Conservation (phyloP, 441 rosid genomes). For the Capsella rubella region DNA sequence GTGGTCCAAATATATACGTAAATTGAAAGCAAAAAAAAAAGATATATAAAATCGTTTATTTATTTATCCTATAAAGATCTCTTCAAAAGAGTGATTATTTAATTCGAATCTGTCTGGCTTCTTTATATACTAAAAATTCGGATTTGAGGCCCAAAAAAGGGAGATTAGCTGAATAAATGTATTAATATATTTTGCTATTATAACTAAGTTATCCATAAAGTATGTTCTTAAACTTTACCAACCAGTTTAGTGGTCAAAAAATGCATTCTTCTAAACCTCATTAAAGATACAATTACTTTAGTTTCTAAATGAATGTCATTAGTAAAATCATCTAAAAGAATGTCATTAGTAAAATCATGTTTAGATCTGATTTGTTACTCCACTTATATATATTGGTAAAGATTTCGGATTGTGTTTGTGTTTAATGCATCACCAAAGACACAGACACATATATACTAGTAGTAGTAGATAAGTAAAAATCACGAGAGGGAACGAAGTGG, state of each 20-base stretch:
- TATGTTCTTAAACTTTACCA: slow-evolving; percentile 7
- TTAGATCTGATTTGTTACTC: background rate
- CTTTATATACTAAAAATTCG: slow-evolving; percentile 31
- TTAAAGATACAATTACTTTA: background rate
- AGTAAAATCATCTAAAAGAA: background rate
- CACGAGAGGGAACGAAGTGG: slow-evolving; percentile 32
- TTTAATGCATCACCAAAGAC: background rate
- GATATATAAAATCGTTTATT: background rate
- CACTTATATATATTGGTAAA: background rate
- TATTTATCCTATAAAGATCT: slow-evolving; percentile 37
- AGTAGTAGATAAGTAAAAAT: slow-evolving; percentile 28
- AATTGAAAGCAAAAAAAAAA: slow-evolving; percentile 25
- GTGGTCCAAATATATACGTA: slow-evolving; percentile 37
- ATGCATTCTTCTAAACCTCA: background rate
- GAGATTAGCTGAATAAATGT: slow-evolving; percentile 8
- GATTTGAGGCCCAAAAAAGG: slow-evolving; percentile 21
- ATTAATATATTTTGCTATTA: slow-evolving; percentile 4
- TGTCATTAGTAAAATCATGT: background rate
- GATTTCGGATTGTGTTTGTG: background rate
- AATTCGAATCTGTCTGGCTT: slow-evolving; percentile 28
- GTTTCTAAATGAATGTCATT: background rate
- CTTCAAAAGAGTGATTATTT: slow-evolving; percentile 19
- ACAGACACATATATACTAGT: background rate
- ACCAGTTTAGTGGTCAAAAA: background rate
- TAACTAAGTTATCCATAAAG: slow-evolving; percentile 19